These are phyloP conservation scores for Hirsutella rhossiliensis DNA, from an alignment of 2,329 filamentous ascomycete genomes.

Conservation along the genomic window DNA sequence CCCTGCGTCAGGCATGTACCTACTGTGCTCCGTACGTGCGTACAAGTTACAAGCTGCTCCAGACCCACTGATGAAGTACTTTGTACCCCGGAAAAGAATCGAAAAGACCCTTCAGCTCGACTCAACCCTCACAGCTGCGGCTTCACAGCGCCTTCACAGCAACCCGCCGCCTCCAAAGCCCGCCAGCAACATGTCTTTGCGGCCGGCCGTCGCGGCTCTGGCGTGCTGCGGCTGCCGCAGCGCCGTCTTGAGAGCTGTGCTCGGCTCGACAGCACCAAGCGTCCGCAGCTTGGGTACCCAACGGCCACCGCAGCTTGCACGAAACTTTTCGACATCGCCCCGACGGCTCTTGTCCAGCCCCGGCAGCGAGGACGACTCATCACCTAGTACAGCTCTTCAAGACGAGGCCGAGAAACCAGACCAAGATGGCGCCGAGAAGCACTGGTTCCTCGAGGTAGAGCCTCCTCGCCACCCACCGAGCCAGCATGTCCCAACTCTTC, in stretches of 20 bases:
- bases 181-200: slow-evolving; percentile 14
- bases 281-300: slow-evolving; percentile 11
- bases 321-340: neutral
- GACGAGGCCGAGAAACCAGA: slow-evolving; percentile 9
- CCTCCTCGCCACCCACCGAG: slow-evolving; percentile 38
- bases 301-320: slow-evolving; percentile 7
- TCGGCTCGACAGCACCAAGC: slow-evolving; percentile 9
- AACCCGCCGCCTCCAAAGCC: neutral
- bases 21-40: too few relatives aligned
- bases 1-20: too few relatives aligned
- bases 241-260: slow-evolving; percentile 16
- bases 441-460: slow-evolving; percentile 82
- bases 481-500: slow-evolving; percentile 34
- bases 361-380: slow-evolving; percentile 3
- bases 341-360: slow-evolving; percentile 11
- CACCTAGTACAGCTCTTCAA: slow-evolving; percentile 6
- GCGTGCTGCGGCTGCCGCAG: slow-evolving; percentile 19
- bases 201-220: slow-evolving; percentile 15
- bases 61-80: too few relatives aligned
- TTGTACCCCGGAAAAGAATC: too few relatives aligned
- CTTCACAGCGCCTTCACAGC: neutral
- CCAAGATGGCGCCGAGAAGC: slow-evolving; percentile 31
- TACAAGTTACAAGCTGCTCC: too few relatives aligned
- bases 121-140: too few relatives aligned
- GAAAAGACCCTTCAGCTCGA: too few relatives aligned